These are phyloP conservation scores for Lachnellula hyalina DNA, from an alignment of 2,329 filamentous ascomycete genomes.

Conservation along the genomic window DNA sequence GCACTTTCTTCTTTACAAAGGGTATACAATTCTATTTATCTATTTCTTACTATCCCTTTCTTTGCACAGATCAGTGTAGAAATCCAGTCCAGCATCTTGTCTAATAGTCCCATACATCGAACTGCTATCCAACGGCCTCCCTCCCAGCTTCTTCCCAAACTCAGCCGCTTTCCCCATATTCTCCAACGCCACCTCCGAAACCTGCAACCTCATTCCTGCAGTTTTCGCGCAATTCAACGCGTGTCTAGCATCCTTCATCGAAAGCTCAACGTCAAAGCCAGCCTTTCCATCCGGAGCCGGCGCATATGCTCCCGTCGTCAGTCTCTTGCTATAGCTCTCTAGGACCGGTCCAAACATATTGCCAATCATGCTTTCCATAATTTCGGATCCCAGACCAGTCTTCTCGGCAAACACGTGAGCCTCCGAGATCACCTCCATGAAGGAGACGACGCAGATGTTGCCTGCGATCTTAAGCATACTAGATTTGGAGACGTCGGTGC, in stretches of 20 bases:
- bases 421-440: conserved; percentile 42
- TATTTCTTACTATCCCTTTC: conserved; percentile 8
- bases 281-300: conserved; percentile 28
- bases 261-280: conserved; percentile 21
- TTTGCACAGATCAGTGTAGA: conserved; percentile 36
- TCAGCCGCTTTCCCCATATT: conserved; percentile 39
- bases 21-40: neutral
- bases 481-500: conserved; percentile 38
- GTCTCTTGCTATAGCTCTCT: conserved; percentile 37
- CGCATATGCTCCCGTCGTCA: conserved; percentile 39
- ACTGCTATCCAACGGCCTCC: conserved; percentile 42
- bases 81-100: conserved; percentile 38
- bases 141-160: conserved; percentile 28
- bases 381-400: conserved; percentile 37
- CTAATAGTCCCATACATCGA: conserved; percentile 45
- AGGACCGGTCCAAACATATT: conserved; percentile 40
- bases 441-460: conserved; percentile 18
- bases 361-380: conserved; percentile 38
- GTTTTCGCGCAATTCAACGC: conserved; percentile 21
- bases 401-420: conserved; percentile 42
- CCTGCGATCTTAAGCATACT: conserved; percentile 41
- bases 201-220: conserved; percentile 18
- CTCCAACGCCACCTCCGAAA: conserved; percentile 29
- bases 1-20: too few species aligned
- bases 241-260: conserved; percentile 27